Base-by-base conservation (phyloP, 371 early-diverging fungal species). In the Gilbertella persicaria region DNA sequence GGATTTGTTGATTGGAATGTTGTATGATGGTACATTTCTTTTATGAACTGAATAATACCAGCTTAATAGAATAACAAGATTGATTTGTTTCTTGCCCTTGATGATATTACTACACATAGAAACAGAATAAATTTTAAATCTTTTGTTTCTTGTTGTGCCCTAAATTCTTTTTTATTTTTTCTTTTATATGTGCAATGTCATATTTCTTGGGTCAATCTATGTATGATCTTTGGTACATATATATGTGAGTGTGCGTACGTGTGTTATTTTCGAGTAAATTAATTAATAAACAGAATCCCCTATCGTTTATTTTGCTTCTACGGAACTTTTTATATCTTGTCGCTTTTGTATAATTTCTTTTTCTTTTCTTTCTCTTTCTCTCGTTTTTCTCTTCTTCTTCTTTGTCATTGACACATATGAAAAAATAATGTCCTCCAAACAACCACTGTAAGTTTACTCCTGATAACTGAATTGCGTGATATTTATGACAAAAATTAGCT, bases 341-440 rank as follows among this genome's bases (percentile, higher is more conserved):
- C 14, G 13, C 12, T 29, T 26, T 29, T 26, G 24, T 17, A 29
- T 45, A 17, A 45, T 17, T 29, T 28, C 29, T 23, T 36, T 47
- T 33, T 36, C 17, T 20, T 39, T 23, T 45, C 45, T 45, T 28
- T 19, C 28, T 23, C 37, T 47, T 36, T 33, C 47, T 33, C n/a
- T 36, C 24, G 17, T 23, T 35, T 28, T 9, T 29, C 29, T 45
- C 17, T 16, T 3, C 28, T n/a, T n/a, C n/a, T n/a, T n/a, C n/a
- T n/a, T n/a, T n/a, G n/a, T 9, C 33, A 33, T 33, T 33, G 10
- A 9, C 33, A 33, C 33, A 33, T 33, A 28, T 28, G 33, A 5
- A 28, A 28, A 2, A 2, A 33, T 33, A 33, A 33, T 33, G 33
- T 33, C 33, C 10, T 6, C 33, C 8, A 33, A 10, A 13, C 33